phyloP scores from a whole-genome alignment of 2,329 filamentous ascomycete genomes.

The Aspergillus sp. region DNA sequence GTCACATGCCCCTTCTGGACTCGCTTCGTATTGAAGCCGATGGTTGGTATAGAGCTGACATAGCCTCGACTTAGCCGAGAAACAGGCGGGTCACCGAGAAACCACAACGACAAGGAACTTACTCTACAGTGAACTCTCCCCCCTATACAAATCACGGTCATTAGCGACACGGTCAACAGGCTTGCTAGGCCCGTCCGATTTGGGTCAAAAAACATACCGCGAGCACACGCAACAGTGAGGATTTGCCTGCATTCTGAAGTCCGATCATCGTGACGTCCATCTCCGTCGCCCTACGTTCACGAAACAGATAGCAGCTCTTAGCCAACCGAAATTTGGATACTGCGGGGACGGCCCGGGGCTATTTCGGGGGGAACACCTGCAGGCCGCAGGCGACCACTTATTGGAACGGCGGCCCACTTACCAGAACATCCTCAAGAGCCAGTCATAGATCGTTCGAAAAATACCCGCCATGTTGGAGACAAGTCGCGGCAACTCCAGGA shows the following conservation, averaged over 20 bases:
- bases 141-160: slow-evolving; percentile 59
- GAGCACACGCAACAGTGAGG: slow-evolving; percentile 86
- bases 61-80: slow-evolving; percentile 26
- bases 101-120: slow-evolving; percentile 50
- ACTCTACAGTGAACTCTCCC: slow-evolving; percentile 98
- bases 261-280: slow-evolving; percentile 99
- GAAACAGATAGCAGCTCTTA: slow-evolving; percentile 17
- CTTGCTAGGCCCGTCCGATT: neutral
- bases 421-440: slow-evolving; percentile 97
- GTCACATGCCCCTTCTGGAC: slow-evolving; percentile 98
- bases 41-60: slow-evolving; percentile 89
- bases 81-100: neutral
- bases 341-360: slow-evolving; percentile 37
- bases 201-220: slow-evolving; percentile 67
- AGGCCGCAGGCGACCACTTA: slow-evolving; percentile 16
- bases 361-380: slow-evolving; percentile 25
- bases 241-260: slow-evolving; percentile 97
- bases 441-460: slow-evolving; percentile 95
- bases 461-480: slow-evolving; percentile 72
- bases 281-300: slow-evolving; percentile 77
- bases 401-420: slow-evolving; percentile 51
- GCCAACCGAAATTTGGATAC: slow-evolving; percentile 22
- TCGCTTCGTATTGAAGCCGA: slow-evolving; percentile 98
- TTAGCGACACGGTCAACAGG: slow-evolving; percentile 22
- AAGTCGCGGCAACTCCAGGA: neutral